Evolutionary conservation across 768 basidiomycete species (phyloP), one percentile per base, ranked within the genome.

Genomic region (Boletus barrowsii): DNA sequence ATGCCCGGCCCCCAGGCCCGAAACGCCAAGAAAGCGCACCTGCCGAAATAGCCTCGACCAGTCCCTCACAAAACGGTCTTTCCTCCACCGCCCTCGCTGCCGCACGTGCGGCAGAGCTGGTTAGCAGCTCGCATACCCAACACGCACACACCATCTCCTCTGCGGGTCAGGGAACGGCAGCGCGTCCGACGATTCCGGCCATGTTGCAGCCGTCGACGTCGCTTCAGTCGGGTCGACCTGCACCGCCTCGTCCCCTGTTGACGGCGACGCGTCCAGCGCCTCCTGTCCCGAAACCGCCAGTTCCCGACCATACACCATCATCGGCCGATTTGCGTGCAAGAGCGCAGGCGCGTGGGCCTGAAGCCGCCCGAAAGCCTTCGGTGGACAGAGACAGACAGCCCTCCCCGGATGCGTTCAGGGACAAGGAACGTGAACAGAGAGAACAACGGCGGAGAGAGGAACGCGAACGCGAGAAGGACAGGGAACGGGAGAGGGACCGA

Each of bases 191-290:
- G 7, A 68, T 72, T 33, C 73, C 55, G 41, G 54, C 47, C 4
- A 65, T 64, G 35, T 45, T 65, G 17, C 66, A 58, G 57, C 42
- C 57, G 11, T 52, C 75, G 72, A 47, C 75, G 73, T 63, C 72
- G 7, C 73, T 78, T 15, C 82, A 85, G 54, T 75, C 84, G 8
- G 78, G 77, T 5, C 77, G 90, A 13, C 80, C 89, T 5, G 84
- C 88, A 0, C 88, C 88, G 20, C 79, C 86, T 3, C 78, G 87
- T 5, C 88, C 90, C 0, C 69, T 83, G 7, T 75, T 86, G 56
- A 76, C 81, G 17, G 80, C 76, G 18, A 79, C 73, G 37, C 76
- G 82, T 0, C 76, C 83, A 11, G 78, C 83, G 8, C 84, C 86
- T 1, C 69, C 82, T 24, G 69, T 78, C 10, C 77, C 82, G 1